These are phyloP conservation scores for Lagerstroemia speciosa DNA, from an alignment of 345 rosid genomes.

Conservation along the genomic window DNA sequence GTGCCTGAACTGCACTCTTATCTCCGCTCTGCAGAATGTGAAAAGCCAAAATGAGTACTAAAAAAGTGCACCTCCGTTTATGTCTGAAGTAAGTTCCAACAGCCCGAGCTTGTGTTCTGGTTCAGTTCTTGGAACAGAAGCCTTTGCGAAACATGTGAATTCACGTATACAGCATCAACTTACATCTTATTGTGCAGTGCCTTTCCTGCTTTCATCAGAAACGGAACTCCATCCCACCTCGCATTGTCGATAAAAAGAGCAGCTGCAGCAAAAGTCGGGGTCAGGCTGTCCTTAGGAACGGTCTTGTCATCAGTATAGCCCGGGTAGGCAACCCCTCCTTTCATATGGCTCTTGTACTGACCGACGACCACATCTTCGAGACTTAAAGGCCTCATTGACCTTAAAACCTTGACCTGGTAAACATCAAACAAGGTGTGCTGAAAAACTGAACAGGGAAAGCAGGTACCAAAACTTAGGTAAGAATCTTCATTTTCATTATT, in stretches of 20 bases:
- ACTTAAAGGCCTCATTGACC: slow-evolving; percentile 83
- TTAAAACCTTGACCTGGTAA: slow-evolving; percentile 81
- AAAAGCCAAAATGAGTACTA: slow-evolving; percentile 1
- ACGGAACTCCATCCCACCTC: slow-evolving; percentile 99
- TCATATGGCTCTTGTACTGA: slow-evolving; percentile 91
- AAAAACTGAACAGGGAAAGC: not conserved
- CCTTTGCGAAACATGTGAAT: not conserved
- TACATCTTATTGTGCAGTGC: slow-evolving; percentile 82
- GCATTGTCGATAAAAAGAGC: slow-evolving; percentile 93
- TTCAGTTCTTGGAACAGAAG: not conserved
- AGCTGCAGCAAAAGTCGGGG: slow-evolving; percentile 98
- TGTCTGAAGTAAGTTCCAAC: not conserved
- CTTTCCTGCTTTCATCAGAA: slow-evolving; percentile 97
- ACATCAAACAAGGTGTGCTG: slow-evolving; percentile 9
- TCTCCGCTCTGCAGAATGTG: slow-evolving; percentile 62
- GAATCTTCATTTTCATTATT: not conserved
- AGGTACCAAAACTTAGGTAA: not conserved
- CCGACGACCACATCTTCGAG: slow-evolving; percentile 80
- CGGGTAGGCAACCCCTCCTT: slow-evolving; percentile 74
- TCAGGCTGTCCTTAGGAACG: slow-evolving; percentile 76
- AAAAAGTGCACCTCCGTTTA: not conserved
- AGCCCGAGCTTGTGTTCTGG: not conserved
- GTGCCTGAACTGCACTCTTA: slow-evolving; percentile 94
- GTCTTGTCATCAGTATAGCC: slow-evolving; percentile 87
- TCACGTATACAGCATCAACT: not conserved